phyloP scores from a whole-genome alignment of 2,329 filamentous ascomycete genomes.

The Sclerotinia nivalis region DNA sequence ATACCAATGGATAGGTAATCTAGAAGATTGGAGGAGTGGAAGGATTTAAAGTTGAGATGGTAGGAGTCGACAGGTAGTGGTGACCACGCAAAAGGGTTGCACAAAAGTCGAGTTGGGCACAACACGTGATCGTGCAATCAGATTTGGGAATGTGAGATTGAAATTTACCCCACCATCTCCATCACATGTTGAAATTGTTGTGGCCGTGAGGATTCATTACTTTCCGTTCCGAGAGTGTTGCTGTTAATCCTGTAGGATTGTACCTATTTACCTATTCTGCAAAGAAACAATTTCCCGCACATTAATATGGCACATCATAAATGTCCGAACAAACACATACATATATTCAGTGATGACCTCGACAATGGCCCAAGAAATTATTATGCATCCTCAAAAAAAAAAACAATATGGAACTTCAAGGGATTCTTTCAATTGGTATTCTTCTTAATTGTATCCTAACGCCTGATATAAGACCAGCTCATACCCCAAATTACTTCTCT shows the following conservation, averaged over 20 bases:
- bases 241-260: neutral
- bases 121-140: neutral
- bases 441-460: neutral
- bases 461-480: slow-evolving; percentile 15
- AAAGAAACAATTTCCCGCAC: neutral
- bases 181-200: neutral
- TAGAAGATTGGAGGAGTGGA: neutral
- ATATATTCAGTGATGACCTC: neutral
- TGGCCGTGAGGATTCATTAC: neutral
- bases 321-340: neutral
- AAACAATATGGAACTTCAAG: neutral
- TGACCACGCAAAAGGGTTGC: neutral
- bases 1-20: neutral
- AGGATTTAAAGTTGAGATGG: neutral
- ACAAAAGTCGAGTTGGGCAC: neutral
- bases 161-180: neutral
- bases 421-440: neutral
- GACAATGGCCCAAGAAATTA: neutral
- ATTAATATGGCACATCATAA: neutral
- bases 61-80: neutral
- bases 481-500: slow-evolving; percentile 43
- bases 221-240: neutral
- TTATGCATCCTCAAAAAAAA: neutral
- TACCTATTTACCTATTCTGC: neutral
- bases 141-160: neutral